Base-by-base conservation (phyloP, 2,329 filamentous ascomycete genomes). In the Colletotrichum chrysophilum region DNA sequence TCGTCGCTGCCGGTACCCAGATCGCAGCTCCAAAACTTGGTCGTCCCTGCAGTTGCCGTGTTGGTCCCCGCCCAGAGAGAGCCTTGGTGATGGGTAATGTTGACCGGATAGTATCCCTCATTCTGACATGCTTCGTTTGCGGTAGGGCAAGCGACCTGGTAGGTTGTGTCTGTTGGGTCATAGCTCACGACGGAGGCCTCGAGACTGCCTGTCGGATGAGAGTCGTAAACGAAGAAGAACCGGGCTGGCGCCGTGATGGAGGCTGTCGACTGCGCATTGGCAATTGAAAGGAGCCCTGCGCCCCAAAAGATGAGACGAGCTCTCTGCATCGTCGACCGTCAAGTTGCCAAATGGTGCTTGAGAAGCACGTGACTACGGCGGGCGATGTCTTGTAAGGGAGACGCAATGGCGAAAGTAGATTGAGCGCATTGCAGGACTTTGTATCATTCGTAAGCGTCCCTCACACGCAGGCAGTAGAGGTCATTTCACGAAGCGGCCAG, bases 161-260 rank as follows among this genome's bases (percentile, higher is more conserved):
- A 68, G 30, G 73, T 75, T 21, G 36, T 24, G 4, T 56, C 66
- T n/a, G 24, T 8, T 2, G 28, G 18, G 24, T 72, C 38, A 62
- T 62, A 65, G 14, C 48, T 28, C 43, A 76, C 56, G 64, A 76
- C 24, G 38, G 74, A 76, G n/a, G 55, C 74, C 24, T 76, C 74
- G 26, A 76, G 38, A 21, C 56, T 64, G 58, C 56, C 64, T n/a
- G 68, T 71, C 12, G 70, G 74, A 48, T 60, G 56, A 7, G 70
- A 68, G 64, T 74, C 74, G 26, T 66, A 74, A 34, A 74, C 58
- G 56, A 74, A 73, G 64, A 76, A 74, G 7, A 14, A 3, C 24
- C 74, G 70, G 28, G 70, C 69, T 24, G 69, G 71, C 13, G 70
- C 28, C 24, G 56, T 74, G 6, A 74, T 34, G 32, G 16, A 43